Evolutionary conservation across 352 stramenopile genomes (phyloP).

Genomic region (Phytophthora citricola): DNA sequence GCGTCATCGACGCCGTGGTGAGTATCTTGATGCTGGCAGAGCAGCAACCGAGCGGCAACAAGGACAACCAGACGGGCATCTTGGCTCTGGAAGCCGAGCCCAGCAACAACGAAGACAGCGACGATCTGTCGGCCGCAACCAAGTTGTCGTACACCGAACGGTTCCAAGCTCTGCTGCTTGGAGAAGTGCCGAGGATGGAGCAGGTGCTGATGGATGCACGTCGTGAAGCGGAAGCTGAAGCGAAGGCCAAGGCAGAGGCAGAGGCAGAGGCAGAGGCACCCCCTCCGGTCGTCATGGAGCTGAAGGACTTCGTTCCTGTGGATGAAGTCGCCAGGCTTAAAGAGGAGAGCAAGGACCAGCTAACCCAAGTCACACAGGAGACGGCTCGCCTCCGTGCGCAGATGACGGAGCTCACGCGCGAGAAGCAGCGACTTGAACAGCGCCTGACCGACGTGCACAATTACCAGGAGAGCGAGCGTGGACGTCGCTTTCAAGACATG

Average conservation of each 20-base stretch:
- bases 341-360: constrained; percentile 47
- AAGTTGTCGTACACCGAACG: constrained; percentile 64
- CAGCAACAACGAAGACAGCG: constrained; percentile 2
- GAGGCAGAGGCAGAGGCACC: constrained; percentile 20
- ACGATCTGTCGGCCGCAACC: not conserved
- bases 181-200: constrained; percentile 52
- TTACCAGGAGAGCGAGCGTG: constrained; percentile 71
- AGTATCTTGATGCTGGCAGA: constrained; percentile 56
- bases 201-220: constrained; percentile 38
- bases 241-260: constrained; percentile 19
- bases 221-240: constrained; percentile 32
- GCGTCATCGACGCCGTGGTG: constrained; percentile 65
- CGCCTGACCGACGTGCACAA: constrained; percentile 73
- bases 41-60: constrained; percentile 25
- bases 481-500: constrained; percentile 64
- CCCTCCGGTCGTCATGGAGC: constrained; percentile 56
- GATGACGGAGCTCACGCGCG: constrained; percentile 50
- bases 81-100: constrained; percentile 38
- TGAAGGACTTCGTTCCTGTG: constrained; percentile 72
- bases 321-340: constrained; percentile 62
- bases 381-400: constrained; percentile 36
- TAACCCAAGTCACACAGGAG: constrained; percentile 43
- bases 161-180: constrained; percentile 57
- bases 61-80: constrained; percentile 15
- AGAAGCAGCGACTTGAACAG: constrained; percentile 69